Conservation (phyloP, 129 eudicot species). For the Pulicaria dysenterica region DNA sequence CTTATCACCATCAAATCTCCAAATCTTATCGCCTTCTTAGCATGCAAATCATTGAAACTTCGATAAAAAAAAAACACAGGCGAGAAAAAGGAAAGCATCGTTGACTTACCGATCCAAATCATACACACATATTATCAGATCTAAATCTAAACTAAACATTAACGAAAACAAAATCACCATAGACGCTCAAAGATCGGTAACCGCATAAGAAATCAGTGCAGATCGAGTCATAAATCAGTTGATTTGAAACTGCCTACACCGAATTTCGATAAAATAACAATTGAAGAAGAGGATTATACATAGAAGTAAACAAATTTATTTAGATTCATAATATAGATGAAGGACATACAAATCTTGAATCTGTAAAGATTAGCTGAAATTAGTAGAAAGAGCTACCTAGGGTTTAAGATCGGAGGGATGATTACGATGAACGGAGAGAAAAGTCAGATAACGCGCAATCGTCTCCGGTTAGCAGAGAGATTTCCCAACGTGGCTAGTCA, state of each 20-base stretch:
- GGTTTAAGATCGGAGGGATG: conserved; percentile 26
- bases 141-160: conserved; percentile 8
- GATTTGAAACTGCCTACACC: conserved; percentile 9
- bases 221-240: conserved; percentile 20
- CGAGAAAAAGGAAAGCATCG: neutral
- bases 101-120: conserved; percentile 30
- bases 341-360: conserved; percentile 27
- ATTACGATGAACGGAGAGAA: conserved; percentile 20
- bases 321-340: conserved; percentile 7
- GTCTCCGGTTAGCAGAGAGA: conserved; percentile 10
- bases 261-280: neutral
- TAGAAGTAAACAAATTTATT: conserved; percentile 1
- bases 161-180: neutral
- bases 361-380: neutral
- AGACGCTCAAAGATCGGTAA: conserved; percentile 4
- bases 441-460: conserved; percentile 10
- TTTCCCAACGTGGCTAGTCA: neutral
- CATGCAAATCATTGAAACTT: neutral
- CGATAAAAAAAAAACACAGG: neutral
- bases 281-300: conserved; percentile 8
- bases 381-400: conserved; percentile 7
- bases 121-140: conserved; percentile 13
- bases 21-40: neutral
- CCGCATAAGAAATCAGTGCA: conserved; percentile 2
- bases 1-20: no score